These are phyloP conservation scores for Mycena floridula DNA, from an alignment of 768 basidiomycete species.

Conservation along the genomic window DNA sequence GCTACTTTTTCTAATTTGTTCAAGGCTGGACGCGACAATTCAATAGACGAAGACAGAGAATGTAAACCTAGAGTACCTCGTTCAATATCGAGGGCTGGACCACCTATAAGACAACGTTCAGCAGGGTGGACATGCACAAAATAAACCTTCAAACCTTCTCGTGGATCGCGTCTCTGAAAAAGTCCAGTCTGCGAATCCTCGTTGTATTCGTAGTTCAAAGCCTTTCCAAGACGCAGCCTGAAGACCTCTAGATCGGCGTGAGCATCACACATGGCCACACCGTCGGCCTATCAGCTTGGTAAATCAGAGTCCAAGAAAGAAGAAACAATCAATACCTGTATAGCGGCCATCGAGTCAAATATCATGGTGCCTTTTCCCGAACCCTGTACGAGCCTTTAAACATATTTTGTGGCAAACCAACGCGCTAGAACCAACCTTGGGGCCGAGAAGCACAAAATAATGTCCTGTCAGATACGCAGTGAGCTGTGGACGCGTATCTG, in stretches of 20 bases:
- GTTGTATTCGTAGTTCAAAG: constrained; percentile 80
- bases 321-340: constrained; percentile 36
- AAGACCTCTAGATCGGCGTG: constrained; percentile 88
- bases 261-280: constrained; percentile 74
- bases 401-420: constrained; percentile 5
- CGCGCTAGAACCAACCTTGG: constrained; percentile 45
- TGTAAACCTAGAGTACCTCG: constrained; percentile 42
- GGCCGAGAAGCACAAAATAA: constrained; percentile 73
- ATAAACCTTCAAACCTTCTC: constrained; percentile 49
- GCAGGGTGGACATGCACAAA: neutral
- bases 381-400: constrained; percentile 40
- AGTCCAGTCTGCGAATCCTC: constrained; percentile 77
- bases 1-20: constrained; percentile 88
- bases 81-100: constrained; percentile 77
- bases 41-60: constrained; percentile 1
- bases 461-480: constrained; percentile 59
- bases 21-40: constrained; percentile 37
- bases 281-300: no score
- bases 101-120: constrained; percentile 35
- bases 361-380: constrained; percentile 82
- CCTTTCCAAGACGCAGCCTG: constrained; percentile 77
- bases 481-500: constrained; percentile 71
- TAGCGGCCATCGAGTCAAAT: constrained; percentile 71
- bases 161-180: constrained; percentile 78
- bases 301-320: neutral